Base-by-base conservation (phyloP, 352 stramenopile genomes). In the Globisporangium radiosum region DNA sequence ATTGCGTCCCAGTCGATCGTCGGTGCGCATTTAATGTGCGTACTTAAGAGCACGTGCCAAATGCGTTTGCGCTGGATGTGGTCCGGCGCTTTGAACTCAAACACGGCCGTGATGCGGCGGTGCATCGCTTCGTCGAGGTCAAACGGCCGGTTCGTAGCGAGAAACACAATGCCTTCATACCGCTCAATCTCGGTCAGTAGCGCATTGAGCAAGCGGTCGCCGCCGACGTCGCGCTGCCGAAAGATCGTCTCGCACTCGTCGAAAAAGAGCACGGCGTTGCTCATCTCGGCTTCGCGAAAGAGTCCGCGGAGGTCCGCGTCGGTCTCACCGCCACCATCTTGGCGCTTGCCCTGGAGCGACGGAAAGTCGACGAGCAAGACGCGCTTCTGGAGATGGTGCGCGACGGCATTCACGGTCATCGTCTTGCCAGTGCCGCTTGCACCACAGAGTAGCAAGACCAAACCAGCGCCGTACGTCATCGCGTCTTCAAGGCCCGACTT, bases 111-210 rank as follows among this genome's bases (percentile, higher is more conserved):
- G 69, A 96, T 96, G 54, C 87, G 85, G 33, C 87, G 87, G 59
- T 96, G 87, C 87, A 96, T 94, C 50, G 87, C 85, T 64, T 95
- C 87, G 60, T 96, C 87, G 56, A 96, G 55, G 50, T 96, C 87
- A 43, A 92, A 92, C 59, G 85, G 85, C 10, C 87, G 84, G 57
- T 96, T 96, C 0, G 87, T 96, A 9, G 87, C 87, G 17, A 96
- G 62, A 54, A 96, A 95, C 54, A 95, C 85, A 60, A 96, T 92
- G 52, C 87, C 87, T 70, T 90, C 80, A 65, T 94, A 92, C 10
- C 79, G 74, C 68, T 96, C 87, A 47, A 96, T 96, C 68, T 96
- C 87, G 37, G 83, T 92, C 33, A 94, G 66, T 40, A 96, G 64
- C n/a, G 86, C 80, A 52, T 94, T 91, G 49, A 95, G 64, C 13